A percentile compares a stretch with the other conserved stretches of the same genome.
phyloP scores from a whole-genome alignment of 192 early-diverging fungal species.

The Endogone sp. region DNA sequence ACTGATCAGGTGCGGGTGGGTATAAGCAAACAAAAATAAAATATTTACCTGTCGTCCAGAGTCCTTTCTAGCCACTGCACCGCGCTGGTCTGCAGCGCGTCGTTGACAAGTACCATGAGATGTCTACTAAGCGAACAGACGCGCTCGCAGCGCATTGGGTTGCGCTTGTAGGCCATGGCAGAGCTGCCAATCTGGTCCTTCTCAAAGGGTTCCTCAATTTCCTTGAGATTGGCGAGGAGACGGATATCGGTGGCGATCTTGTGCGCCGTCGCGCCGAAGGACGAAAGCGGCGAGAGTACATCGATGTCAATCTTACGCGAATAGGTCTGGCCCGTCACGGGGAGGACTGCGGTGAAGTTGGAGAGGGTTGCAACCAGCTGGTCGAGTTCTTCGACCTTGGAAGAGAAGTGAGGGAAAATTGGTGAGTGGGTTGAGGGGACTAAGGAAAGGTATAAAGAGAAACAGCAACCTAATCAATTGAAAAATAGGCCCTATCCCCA shows the following conservation, averaged over 20 bases:
- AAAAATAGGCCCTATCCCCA: too few relatives aligned
- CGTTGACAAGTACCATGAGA: constrained; percentile 84
- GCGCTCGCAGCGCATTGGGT: constrained; percentile 98
- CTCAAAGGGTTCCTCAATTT: constrained; percentile 99
- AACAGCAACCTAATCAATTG: too few relatives aligned
- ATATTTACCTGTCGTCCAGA: constrained; percentile 78
- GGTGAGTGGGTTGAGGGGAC: background rate
- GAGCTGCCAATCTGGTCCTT: constrained; percentile 98
- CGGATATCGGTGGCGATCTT: constrained; percentile 97
- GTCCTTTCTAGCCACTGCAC: constrained; percentile 98
- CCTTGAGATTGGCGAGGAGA: constrained; percentile 93
- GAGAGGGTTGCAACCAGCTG: constrained; percentile 83
- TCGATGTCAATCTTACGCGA: constrained; percentile 97
- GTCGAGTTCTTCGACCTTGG: constrained; percentile 83
- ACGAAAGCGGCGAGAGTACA: constrained; percentile 76
- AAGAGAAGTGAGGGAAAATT: background rate
- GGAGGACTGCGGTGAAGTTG: constrained; percentile 81
- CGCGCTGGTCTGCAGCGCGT: constrained; percentile 85
- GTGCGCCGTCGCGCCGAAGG: constrained; percentile 95
- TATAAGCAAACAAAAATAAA: background rate
- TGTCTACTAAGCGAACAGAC: constrained; percentile 95
- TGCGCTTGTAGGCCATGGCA: constrained; percentile 99
- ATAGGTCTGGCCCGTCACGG: constrained; percentile 97
- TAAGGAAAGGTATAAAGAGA: background rate
- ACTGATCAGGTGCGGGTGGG: too few relatives aligned